Conservation (phyloP, 1,284 basidiomycete genomes). For the Cryptococcus jaspeensis region DNA sequence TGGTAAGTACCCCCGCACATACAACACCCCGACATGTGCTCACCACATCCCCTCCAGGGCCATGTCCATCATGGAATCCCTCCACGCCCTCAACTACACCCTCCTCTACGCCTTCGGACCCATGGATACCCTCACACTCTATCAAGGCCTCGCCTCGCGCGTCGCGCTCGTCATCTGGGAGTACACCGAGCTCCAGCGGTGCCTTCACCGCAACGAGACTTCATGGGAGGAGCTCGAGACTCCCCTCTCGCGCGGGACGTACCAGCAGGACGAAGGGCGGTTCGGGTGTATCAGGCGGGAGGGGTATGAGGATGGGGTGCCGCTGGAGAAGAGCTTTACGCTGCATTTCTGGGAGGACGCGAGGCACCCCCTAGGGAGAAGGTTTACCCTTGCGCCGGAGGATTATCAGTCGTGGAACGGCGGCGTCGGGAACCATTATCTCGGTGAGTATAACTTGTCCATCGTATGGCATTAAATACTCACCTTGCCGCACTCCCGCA, state of each 20-base stretch:
- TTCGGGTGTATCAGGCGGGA: constrained; percentile 23
- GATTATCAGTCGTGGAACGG: constrained; percentile 15
- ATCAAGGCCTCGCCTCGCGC: constrained; percentile 35
- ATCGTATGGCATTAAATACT: too few species aligned
- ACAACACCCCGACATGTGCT: background rate
- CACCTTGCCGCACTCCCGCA: constrained; percentile 9
- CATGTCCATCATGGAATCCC: constrained; percentile 25
- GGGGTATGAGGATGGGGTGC: constrained; percentile 32
- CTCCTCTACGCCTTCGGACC: constrained; percentile 29
- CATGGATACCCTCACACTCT: constrained; percentile 36
- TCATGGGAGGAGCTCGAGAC: constrained; percentile 15
- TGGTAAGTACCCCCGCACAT: constrained; percentile 20
- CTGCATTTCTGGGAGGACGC: constrained; percentile 31
- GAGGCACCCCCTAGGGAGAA: constrained; percentile 20
- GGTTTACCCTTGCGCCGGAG: constrained; percentile 32
- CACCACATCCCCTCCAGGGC: constrained; percentile 23
- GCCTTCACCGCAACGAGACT: constrained; percentile 20
- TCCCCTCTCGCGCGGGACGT: constrained; percentile 8
- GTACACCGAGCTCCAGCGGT: constrained; percentile 14
- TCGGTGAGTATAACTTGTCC: constrained; percentile 27
- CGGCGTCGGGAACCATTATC: constrained; percentile 33
- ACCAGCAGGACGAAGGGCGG: constrained; percentile 16
- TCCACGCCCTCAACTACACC: constrained; percentile 35
- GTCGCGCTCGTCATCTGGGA: constrained; percentile 36
- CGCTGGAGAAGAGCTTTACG: constrained; percentile 28